Evolutionary conservation across 179 eudicot genomes (phyloP), one percentile per base, ranked within the genome.

Genomic region (Spinacia oleracea): DNA sequence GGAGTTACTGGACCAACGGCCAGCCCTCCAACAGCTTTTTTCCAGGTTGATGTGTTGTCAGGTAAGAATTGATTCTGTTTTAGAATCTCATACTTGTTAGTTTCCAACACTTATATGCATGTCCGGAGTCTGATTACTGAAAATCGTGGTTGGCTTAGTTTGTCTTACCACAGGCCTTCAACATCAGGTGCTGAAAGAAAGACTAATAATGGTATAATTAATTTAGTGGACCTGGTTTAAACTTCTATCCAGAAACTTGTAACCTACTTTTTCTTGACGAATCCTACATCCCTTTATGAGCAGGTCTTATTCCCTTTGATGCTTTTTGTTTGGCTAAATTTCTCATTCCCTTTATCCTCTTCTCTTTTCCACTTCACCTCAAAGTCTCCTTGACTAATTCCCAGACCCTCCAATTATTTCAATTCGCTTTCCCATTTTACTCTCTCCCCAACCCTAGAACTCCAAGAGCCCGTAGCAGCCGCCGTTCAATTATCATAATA

Each of bases 181-280:
- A n/a, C n/a, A n/a, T n/a, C n/a, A 93, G 97, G 96, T 96, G 40
- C 78, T 96, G 85, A 96, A 96, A 83, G 99, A 96, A 78, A 94
- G 99, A 85, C 94, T 31, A 96, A 96, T 84, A 98, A 96, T 78
- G 96, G 99, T 78, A 96, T 96, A 42, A 94, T 96, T 67, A 94
- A 96, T 87, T 93, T 96, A 67, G 99, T 96, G 20, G 98, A 96
- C 82, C 80, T 88, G 94, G 99, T 96, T 91, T 51, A 81, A 34
- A n/a, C 48, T 62, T 56, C 72, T 73, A 76, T 81, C 76, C 60
- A 81, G 32, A 7, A 77, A 60, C 72, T 73, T 34, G 77, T 76
- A 45, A 72, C 67, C 78, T 79, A 76, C 70, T 58, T 74, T 27
- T 65, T 53, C 63, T 69, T 21, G 18, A 38, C 32, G 50, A 12